A percentile compares a stretch with the other conserved stretches of the same genome.
Conservation (phyloP, 2,329 filamentous ascomycete species). For the Pseudocercospora pini-densiflorae region DNA sequence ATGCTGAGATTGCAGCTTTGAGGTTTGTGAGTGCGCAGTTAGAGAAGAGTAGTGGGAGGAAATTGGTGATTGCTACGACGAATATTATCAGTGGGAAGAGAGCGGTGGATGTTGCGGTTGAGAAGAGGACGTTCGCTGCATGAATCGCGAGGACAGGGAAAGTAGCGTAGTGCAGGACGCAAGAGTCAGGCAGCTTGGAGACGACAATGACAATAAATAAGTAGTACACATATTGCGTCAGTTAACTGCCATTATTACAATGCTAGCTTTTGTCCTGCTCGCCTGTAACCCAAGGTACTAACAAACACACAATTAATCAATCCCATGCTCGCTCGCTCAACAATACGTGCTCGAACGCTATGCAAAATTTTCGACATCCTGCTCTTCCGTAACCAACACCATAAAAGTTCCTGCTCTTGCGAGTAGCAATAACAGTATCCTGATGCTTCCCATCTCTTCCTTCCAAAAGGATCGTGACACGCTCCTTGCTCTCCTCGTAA, state of each 20-base stretch:
- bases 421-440: not conserved
- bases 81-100: constrained; percentile 86
- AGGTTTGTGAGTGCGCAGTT: constrained; percentile 82
- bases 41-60: constrained; percentile 67
- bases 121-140: constrained; percentile 36
- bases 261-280: constrained; percentile 1
- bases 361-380: constrained; percentile 3
- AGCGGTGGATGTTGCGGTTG: constrained; percentile 72
- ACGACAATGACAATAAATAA: not conserved
- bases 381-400: constrained; percentile 2
- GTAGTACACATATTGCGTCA: not conserved
- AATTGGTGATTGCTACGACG: constrained; percentile 91
- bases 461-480: not conserved
- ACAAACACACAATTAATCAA: not conserved
- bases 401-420: not conserved
- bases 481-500: not conserved
- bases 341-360: constrained; percentile 16
- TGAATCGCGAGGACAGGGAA: not conserved
- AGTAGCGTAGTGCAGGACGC: not conserved
- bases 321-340: constrained; percentile 4
- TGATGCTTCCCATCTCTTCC: not conserved
- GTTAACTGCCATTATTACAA: not conserved
- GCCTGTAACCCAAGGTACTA: not conserved
- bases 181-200: not conserved
- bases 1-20: constrained; percentile 92